phyloP scores from a whole-genome alignment of 2,329 filamentous ascomycete genomes.

The Colletotrichum sp. region DNA sequence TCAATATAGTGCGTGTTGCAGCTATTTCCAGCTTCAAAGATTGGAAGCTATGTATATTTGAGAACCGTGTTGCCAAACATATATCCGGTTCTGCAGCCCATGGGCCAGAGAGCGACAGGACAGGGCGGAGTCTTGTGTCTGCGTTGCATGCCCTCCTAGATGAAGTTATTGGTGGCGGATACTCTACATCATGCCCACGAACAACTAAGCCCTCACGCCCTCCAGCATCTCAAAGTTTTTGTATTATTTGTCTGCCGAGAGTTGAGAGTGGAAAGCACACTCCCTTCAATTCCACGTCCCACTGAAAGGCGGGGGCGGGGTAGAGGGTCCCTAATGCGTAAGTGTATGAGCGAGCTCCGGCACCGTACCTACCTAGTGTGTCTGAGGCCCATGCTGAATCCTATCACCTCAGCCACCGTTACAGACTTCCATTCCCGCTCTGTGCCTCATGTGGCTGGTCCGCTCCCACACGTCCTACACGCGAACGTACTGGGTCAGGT shows the following conservation, averaged over 20 bases:
- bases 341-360: background rate
- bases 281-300: background rate
- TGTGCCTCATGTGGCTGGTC: background rate
- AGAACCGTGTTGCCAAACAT: background rate
- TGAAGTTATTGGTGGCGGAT: background rate
- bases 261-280: background rate
- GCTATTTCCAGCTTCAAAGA: background rate
- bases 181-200: background rate
- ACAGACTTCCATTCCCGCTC: background rate
- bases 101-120: background rate
- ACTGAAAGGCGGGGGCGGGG: background rate
- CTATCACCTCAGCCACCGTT: background rate
- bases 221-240: background rate
- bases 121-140: background rate
- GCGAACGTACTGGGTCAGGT: background rate
- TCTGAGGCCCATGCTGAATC: background rate
- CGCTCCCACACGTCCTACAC: background rate
- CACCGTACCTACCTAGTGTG: background rate
- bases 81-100: background rate
- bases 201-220: background rate
- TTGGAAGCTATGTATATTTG: background rate
- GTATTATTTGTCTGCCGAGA: background rate
- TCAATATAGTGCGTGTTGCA: background rate
- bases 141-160: background rate
- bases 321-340: background rate